Evolutionary conservation across 2,329 filamentous ascomycete species (phyloP).

Genomic region (Venturia effusa): DNA sequence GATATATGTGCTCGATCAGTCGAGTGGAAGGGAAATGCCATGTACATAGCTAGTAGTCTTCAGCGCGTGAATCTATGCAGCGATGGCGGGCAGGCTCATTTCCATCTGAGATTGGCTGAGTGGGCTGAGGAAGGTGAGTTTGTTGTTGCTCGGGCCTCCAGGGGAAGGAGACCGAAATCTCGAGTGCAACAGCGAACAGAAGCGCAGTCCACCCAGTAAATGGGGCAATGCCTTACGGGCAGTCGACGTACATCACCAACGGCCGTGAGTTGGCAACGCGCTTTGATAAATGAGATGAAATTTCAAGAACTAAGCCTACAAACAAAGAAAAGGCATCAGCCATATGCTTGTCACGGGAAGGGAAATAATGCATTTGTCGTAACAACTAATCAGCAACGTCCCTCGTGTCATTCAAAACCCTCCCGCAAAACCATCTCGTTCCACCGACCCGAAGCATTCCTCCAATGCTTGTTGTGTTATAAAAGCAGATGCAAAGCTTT

Average conservation of each 20-base stretch:
- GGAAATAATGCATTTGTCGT: slow-evolving; percentile 4
- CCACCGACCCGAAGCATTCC: not conserved
- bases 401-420: slow-evolving; percentile 5
- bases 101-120: too few relatives aligned
- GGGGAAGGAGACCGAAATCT: too few relatives aligned
- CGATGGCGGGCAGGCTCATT: too few relatives aligned
- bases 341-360: not conserved
- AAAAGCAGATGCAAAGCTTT: slow-evolving; percentile 4
- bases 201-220: too few relatives aligned
- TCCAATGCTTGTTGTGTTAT: not conserved
- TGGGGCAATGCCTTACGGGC: too few relatives aligned
- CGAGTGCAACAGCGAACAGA: too few relatives aligned
- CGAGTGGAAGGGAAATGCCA: too few relatives aligned
- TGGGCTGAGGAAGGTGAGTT: too few relatives aligned
- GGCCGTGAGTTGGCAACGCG: not conserved
- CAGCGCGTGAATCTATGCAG: too few relatives aligned
- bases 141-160: too few relatives aligned
- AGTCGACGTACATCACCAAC: not conserved
- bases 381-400: not conserved
- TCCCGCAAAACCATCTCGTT: not conserved
- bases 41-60: too few relatives aligned
- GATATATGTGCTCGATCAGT: too few relatives aligned
- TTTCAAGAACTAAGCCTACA: not conserved
- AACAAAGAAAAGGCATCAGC: not conserved
- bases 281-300: not conserved